Conservation (phyloP, 106 monocot genomes). For the Acorus gramineus region DNA sequence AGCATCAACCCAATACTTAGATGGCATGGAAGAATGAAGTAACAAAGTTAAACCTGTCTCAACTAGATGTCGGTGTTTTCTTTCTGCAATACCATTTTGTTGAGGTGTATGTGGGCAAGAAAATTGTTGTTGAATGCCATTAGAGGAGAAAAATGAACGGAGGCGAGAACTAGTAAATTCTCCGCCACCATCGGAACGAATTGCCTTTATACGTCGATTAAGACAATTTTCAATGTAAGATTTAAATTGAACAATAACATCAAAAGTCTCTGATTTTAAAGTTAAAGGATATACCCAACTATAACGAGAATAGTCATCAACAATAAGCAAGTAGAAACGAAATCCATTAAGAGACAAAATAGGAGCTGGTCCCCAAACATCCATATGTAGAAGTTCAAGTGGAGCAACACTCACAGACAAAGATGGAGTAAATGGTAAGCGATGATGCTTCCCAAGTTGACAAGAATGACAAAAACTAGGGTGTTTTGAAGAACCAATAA, state of each 20-base stretch:
- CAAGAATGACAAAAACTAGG: neutral
- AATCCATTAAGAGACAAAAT: neutral
- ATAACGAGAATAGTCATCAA: neutral
- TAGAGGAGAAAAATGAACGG: neutral
- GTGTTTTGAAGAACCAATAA: neutral
- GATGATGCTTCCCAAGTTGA: neutral
- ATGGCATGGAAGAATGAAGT: neutral
- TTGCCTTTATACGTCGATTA: neutral
- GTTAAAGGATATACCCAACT: neutral
- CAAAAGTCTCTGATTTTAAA: neutral
- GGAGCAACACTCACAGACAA: neutral
- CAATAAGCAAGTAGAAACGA: neutral
- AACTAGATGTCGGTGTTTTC: neutral
- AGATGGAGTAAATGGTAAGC: neutral
- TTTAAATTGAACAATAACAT: neutral
- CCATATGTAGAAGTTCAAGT: neutral
- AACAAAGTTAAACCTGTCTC: neutral
- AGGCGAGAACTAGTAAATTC: neutral
- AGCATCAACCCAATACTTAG: conserved; percentile 1
- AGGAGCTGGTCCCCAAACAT: conserved; percentile 1
- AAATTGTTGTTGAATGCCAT: conserved; percentile 1
- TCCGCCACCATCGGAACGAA: conserved; percentile 5
- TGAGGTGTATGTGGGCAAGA: conserved; percentile 6
- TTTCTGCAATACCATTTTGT: neutral
- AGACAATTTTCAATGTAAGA: neutral